Base-by-base conservation (phyloP, 1,139 yeast genomes). In the Nematodospora anomalae region DNA sequence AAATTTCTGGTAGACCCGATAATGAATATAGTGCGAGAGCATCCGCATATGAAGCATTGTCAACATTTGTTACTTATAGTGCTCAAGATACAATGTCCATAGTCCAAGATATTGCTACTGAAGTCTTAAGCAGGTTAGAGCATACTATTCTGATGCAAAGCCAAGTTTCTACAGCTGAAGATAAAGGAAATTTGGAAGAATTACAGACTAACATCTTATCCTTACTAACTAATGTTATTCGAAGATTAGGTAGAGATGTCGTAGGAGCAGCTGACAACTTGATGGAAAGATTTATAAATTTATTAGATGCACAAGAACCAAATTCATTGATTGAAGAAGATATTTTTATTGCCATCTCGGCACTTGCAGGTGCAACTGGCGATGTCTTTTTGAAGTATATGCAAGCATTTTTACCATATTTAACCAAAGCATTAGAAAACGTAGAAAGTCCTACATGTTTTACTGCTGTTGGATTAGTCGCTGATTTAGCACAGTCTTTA, bases 401-500 rank as follows among this genome's bases (percentile, higher is more conserved):
- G 80, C 82, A 77, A 41, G 76, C 84, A 3, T 87, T 92, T 58
- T 70, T 86, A 45, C 97, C 97, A 37, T 89, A 72, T 58, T 72
- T 92, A 58, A 79, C 80, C 14, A 73, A 74, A 44, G 96, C 96
- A 0, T 71, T 92, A 47, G 77, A 79, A 51, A 90, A 88, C 60
- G 80, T 86, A 8, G 96, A 88, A 33, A 79, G 89, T 6, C 86
- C 90, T 29, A 80, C 89, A 15, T 82, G 95, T 51, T 77, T 76
- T 46, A 86, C 96, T 10, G 96, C 97, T 3, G 88, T 92, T 42
- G 97, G 98, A 4, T 75, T 94, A 41, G 90, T 92, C 42, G 97
- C 97, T n/a, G 98, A 92, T 62, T 83, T 92, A 50, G 79, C 95
- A n/a, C 95, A 89, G 55, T 85, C 97, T 1, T 71, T 94, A 37